Conservation (phyloP, 2,329 filamentous ascomycete species). For the Ceratocystis smalleyi region DNA sequence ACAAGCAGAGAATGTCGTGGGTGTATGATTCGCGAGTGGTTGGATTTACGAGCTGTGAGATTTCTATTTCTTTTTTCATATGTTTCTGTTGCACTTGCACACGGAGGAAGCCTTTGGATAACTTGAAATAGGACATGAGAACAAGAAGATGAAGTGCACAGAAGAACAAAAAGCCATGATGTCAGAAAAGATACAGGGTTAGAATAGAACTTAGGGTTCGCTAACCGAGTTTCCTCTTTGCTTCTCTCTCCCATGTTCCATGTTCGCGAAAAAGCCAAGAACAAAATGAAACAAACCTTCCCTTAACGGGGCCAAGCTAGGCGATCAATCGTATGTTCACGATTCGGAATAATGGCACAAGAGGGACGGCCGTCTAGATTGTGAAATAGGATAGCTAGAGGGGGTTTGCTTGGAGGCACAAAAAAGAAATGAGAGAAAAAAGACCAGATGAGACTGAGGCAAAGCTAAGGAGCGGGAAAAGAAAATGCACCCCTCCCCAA, state of each 20-base stretch:
- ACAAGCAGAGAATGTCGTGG: not conserved
- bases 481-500: not conserved
- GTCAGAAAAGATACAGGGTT: no score
- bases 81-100: not conserved
- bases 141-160: not conserved
- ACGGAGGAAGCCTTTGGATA: not conserved
- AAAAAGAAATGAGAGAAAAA: not conserved
- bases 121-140: not conserved
- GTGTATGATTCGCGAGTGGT: not conserved
- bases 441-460: slow-evolving; percentile 1
- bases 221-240: not conserved
- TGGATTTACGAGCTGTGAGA: not conserved
- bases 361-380: not conserved
- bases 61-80: not conserved
- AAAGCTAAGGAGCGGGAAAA: not conserved
- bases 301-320: not conserved
- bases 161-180: no score
- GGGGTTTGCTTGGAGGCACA: not conserved
- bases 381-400: not conserved
- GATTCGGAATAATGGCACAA: not conserved
- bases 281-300: not conserved
- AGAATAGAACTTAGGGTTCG: not conserved
- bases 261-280: slow-evolving; percentile 3
- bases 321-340: not conserved
- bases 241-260: not conserved